phyloP scores from a whole-genome alignment of 2,329 filamentous ascomycete genomes.

The Daldinia sp. region DNA sequence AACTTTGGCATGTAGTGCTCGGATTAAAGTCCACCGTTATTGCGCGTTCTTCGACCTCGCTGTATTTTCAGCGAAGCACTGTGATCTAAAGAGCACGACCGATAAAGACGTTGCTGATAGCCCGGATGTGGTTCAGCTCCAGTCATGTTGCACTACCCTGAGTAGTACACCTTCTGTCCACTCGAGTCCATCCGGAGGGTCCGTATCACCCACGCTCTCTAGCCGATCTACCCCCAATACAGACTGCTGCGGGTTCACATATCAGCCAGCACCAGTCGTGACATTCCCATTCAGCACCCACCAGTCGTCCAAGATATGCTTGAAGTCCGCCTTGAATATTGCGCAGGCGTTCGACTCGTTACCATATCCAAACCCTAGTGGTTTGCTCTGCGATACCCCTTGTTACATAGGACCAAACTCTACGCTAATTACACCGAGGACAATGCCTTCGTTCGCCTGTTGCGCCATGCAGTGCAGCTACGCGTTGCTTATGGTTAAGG shows the following conservation, averaged over 20 bases:
- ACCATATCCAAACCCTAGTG: constrained; percentile 55
- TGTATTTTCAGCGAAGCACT: constrained; percentile 58
- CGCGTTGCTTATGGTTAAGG: constrained; percentile 54
- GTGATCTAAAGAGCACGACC: constrained; percentile 53
- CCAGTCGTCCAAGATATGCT: constrained; percentile 58
- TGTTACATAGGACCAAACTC: constrained; percentile 50
- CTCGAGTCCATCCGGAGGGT: constrained; percentile 39
- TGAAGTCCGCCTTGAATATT: constrained; percentile 59
- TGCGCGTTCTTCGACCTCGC: constrained; percentile 60
- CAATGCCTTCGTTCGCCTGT: constrained; percentile 56
- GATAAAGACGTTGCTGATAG: constrained; percentile 36
- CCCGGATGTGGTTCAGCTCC: constrained; percentile 46
- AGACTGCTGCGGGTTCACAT: constrained; percentile 33
- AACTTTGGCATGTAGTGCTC: constrained; percentile 49
- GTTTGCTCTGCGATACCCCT: constrained; percentile 47
- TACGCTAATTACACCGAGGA: constrained; percentile 52
- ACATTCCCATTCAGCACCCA: constrained; percentile 56
- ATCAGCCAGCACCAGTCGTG: constrained; percentile 27
- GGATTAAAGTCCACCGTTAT: constrained; percentile 61
- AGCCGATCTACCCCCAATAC: constrained; percentile 42
- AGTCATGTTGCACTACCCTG: constrained; percentile 49
- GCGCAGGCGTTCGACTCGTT: constrained; percentile 55
- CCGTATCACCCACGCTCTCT: constrained; percentile 44
- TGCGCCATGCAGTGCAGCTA: constrained; percentile 58
- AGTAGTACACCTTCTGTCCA: constrained; percentile 36